Base-by-base conservation (phyloP, 2,329 filamentous ascomycete species). In the Cercospora zeae-maydis region DNA sequence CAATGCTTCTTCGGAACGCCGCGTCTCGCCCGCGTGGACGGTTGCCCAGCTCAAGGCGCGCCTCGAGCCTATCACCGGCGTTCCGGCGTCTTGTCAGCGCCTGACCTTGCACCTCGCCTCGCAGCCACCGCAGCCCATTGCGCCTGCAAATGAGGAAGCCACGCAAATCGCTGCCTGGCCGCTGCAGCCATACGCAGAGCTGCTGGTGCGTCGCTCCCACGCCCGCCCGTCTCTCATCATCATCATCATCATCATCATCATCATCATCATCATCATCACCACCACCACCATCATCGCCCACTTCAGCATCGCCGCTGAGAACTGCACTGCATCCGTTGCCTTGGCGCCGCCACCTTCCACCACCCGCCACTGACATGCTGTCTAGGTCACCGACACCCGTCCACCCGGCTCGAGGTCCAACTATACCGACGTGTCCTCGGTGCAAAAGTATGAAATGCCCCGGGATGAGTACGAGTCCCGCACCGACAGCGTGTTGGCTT, bases 381-480 rank as follows among this genome's bases (percentile, higher is more conserved):
- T 8, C 37, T 62, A 96, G 92, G 87, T 96, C 68, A 80, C 83
- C 69, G 93, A 97, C 78, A 88, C 86, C 58, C 88, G 93, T 59
- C 93, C 93, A 53, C 83, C 87, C 52, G 84, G 85, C 55, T 86
- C 88, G 66, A 88, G 90, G 66, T 86, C 86, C 66, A 93, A 97
- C 77, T 92, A 90, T 78, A 89, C 85, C 68, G 93, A 96, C 78
- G 84, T 90, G 49, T 89, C 89, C 47, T 83, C 86, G 9, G 92
- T 97, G 4, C 86, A 92, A 61, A 97, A 97, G 80, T 98, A 95
- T 76, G 86, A 89, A 66, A 89, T 99, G 83, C 91, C 92, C n/a
- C 82, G 84, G 58, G 84, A 88, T 55, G 89, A 93, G 73, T 99
- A 99, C 78, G 92, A 92, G 75, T 86, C 87, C 72, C 92, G 93